Base-by-base conservation (phyloP, 177 flowering plant genomes). In the Vitis hybrid region DNA sequence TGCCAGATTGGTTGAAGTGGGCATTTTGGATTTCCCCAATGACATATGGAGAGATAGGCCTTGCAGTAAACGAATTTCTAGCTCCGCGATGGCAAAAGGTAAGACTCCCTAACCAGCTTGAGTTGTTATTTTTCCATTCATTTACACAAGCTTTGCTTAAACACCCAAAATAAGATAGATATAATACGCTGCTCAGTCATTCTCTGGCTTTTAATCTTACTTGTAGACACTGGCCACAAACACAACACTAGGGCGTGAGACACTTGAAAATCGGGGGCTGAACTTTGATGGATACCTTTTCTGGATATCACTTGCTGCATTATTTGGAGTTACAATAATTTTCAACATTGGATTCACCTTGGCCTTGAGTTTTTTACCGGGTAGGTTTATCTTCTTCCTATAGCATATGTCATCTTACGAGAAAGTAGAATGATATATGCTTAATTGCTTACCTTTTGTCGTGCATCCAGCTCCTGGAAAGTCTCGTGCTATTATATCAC, bases 1-100 rank as follows among this genome's bases (percentile, higher is more conserved):
- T 89, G 82, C 93, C 97, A 15, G 49, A 3, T 50, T 87, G 91
- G 92, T 71, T 87, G 67, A 77, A 74, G 68, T 90, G 96, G 93
- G 90, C 77, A 69, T 87, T 86, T 68, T 89, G 92, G 92, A 61
- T 77, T 65, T 83, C 82, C n/a, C 89, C 91, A 18, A 3, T 88
- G 63, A 70, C 86, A n/a, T 86, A 83, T 81, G 97, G 84, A 22
- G 87, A 86, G 72, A 82, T 87, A 66, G 90, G 87, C 15, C 68
- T 91, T 13, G 55, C 88, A 15, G 73, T 74, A 20, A 86, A 87
- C 67, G 97, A 91, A 71, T 87, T 88, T 70, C 85, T 73, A 63
- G 87, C 93, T 63, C 90, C 93, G 20, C 72, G 92, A 51, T 89
- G 89, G 89, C 80, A 82, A 67, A 76, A 80, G 78, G 89, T 84